Base-by-base conservation (phyloP, 73 alveolate species). In the Tetrahymena thermophila region DNA sequence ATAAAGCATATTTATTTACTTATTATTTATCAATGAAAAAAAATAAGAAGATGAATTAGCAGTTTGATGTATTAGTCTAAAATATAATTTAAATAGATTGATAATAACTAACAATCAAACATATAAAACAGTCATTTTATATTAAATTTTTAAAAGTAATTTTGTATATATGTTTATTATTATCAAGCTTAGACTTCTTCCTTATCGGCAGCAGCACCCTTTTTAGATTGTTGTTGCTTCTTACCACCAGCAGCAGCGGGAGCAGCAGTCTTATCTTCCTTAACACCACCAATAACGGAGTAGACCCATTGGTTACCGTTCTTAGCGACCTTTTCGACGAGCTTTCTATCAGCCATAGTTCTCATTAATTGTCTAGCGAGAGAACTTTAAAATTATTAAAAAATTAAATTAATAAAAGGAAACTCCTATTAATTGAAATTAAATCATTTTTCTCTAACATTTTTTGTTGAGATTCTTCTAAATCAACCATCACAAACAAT, bases 281-380 rank as follows among this genome's bases (percentile, higher is more conserved):
- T 71, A 71, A 28, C 35, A 71, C 89, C 89, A 71, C 89, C 89
- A 71, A 71, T 13, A 31, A 71, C 89, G 89, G 89, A 71, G 89
- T 71, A 71, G 89, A 71, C 89, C 89, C 89, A 71, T 71, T 71
- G 89, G 89, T 71, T 71, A 3, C 89, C 89, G 89, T 71, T 71
- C 89, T 71, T 71, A 71, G 89, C 89, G 89, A 71, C 89, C 89
- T 71, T 71, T 25, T 71, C 89, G 89, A 71, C 89, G 89, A 71
- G 43, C 89, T 71, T 71, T 31, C 37, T 71, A 13, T 71, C 89
- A 31, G 89, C 89, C 89, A 71, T 71, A 31, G 37, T 31, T 71
- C 89, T 71, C 89, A 71, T 71, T 23, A 71, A 71, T 71, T 71
- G n/a, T 71, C 89, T 71, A 31, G 89, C 89, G 89, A 71, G 35